Conservation (phyloP, 176 grass and related monocot genomes). For the Zoysia japonica region DNA sequence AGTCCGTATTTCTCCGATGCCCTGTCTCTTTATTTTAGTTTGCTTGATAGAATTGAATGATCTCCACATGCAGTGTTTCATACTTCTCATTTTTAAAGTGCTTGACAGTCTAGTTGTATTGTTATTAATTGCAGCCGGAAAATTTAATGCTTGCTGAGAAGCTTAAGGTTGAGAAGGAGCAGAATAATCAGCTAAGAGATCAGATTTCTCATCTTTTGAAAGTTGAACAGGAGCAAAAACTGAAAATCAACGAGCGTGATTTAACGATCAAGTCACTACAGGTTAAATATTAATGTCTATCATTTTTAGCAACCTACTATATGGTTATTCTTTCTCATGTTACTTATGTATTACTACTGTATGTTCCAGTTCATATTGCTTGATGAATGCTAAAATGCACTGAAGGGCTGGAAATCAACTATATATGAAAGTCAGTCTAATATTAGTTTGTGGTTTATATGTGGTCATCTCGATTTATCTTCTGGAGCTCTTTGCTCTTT, state of each 20-base stretch:
- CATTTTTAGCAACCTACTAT: slow-evolving; percentile 1
- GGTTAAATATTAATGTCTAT: slow-evolving; percentile 50
- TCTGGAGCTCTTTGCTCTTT: slow-evolving; percentile 18
- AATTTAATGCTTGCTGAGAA: slow-evolving; percentile 86
- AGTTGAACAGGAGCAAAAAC: slow-evolving; percentile 90
- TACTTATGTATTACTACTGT: slow-evolving; percentile 5
- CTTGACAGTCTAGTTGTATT: slow-evolving; percentile 35
- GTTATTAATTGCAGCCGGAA: slow-evolving; percentile 70
- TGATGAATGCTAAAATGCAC: neutral
- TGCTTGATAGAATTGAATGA: neutral
- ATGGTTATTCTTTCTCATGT: neutral
- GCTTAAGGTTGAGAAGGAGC: slow-evolving; percentile 85
- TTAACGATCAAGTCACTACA: slow-evolving; percentile 76
- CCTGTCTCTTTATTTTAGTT: slow-evolving; percentile 28
- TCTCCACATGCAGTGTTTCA: neutral
- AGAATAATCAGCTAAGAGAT: slow-evolving; percentile 83
- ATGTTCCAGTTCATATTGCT: slow-evolving; percentile 12
- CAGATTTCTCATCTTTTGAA: slow-evolving; percentile 73
- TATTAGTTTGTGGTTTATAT: slow-evolving; percentile 22
- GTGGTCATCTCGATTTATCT: slow-evolving; percentile 18
- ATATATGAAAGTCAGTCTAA: slow-evolving; percentile 6
- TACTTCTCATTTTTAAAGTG: slow-evolving; percentile 6
- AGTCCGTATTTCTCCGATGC: neutral
- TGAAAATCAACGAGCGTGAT: slow-evolving; percentile 74
- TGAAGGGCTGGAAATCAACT: neutral